Evolutionary conservation across 257 asterid genomes (phyloP), one percentile per base, ranked within the genome.

Genomic region (Misopates orontium): DNA sequence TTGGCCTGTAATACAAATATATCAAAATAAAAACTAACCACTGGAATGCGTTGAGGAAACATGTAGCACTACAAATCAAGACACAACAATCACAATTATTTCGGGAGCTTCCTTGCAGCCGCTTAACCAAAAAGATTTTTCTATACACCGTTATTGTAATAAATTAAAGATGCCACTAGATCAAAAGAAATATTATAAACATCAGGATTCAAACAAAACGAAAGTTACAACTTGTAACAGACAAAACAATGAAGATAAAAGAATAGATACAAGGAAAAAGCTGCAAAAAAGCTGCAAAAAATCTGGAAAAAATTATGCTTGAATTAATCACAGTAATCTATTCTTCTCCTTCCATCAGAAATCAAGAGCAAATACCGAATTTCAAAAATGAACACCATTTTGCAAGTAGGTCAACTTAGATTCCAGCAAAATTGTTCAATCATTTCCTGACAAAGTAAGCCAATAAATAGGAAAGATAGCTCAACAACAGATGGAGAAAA

Each of bases 1-100:
- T 94, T 94, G 15, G 97, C 97, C 99, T 94, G 95, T 11, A 23
- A 61, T 23, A 67, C 39, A 48, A 64, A n/a, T n/a, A n/a, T n/a
- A n/a, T n/a, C n/a, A 42, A 56, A 44, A 73, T 74, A 39, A 71
- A 45, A 25, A 68, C 39, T 41, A 58, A 56, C 18, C 62, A 53
- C 7, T 48, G 32, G 51, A 52, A 67, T 57, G 20, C 19, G 44
- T 5, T 11, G 74, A 53, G 54, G 21, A 50, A 41, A 10, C 7
- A 64, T 67, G 21, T 18, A 64, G 24, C 57, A 60, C 24, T 53
- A 22, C 12, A 22, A 40, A 52, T 5, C 10, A 39, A 66, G 25
- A 58, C 6, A 36, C 18, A 45, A 3, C 14, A 45, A 15, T 45
- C 18, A 45, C 15, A 13, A 14, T 45, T 28, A 17, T 55, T 56